phyloP scores from a whole-genome alignment of 768 basidiomycete species.

The Pleurotus citrinopileatus region DNA sequence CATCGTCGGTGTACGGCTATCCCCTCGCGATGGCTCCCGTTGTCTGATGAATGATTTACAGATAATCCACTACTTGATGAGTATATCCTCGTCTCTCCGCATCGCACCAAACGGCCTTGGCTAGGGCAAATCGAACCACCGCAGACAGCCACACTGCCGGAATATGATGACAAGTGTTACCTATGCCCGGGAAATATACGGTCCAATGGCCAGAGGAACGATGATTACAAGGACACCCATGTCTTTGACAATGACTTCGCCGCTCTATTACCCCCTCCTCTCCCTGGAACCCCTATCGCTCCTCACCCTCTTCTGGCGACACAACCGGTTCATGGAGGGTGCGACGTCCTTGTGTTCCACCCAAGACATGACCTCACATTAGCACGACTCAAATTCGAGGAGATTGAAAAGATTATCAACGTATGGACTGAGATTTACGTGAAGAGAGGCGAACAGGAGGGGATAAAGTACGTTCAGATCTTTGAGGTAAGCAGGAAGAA shows the following conservation, averaged over 20 bases:
- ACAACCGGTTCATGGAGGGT: constrained; percentile 76
- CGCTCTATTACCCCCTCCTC: constrained; percentile 66
- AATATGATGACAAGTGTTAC: constrained; percentile 75
- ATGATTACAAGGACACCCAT: constrained; percentile 61
- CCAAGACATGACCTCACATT: constrained; percentile 85
- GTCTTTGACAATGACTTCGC: constrained; percentile 84
- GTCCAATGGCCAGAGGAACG: constrained; percentile 69
- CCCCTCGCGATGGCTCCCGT: constrained; percentile 6
- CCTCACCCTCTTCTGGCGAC: constrained; percentile 60
- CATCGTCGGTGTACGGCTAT: constrained; percentile 63
- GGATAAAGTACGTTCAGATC: constrained; percentile 81
- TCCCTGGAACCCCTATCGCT: constrained; percentile 46
- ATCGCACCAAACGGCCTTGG: constrained; percentile 91
- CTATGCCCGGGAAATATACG: constrained; percentile 86
- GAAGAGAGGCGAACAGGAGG: constrained; percentile 56
- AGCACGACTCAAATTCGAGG: constrained; percentile 53
- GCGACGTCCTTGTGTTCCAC: constrained; percentile 86
- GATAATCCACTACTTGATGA: constrained; percentile 81
- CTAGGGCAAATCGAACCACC: constrained; percentile 79
- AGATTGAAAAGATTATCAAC: constrained; percentile 63
- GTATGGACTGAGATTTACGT: constrained; percentile 73
- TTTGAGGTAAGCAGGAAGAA: constrained; percentile 62
- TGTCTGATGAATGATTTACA: constrained; percentile 24
- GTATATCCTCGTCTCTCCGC: constrained; percentile 82
- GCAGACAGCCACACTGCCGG: constrained; percentile 46